Conservation (phyloP, 176 grass and related monocot species). For the Musa beccarii region DNA sequence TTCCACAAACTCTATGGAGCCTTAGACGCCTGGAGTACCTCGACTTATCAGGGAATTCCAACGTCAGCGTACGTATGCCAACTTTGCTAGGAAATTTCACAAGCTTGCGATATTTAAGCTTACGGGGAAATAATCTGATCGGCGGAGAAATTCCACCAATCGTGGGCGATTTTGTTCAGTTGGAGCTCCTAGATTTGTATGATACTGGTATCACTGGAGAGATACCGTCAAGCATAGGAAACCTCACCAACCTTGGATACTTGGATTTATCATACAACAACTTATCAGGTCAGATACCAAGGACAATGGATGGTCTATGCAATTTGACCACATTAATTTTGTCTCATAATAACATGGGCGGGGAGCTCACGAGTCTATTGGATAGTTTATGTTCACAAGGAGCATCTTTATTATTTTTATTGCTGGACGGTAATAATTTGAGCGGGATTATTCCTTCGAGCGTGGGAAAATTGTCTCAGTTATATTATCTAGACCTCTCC, state of each 20-base stretch:
- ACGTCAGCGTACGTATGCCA: too few relatives aligned
- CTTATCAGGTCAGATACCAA: background rate
- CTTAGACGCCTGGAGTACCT: background rate
- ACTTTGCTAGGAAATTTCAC: too few relatives aligned
- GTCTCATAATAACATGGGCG: background rate
- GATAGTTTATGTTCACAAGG: background rate
- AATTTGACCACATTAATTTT: background rate
- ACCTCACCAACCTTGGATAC: too few relatives aligned
- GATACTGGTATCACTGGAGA: background rate
- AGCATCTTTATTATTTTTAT: background rate
- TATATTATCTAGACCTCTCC: background rate
- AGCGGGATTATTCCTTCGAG: slow-evolving; percentile 12
- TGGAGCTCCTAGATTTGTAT: background rate
- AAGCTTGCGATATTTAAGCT: too few relatives aligned
- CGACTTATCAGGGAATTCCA: too few relatives aligned
- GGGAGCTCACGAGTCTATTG: background rate
- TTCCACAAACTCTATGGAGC: too few relatives aligned
- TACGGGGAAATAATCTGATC: too few relatives aligned
- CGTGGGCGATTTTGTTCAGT: too few relatives aligned
- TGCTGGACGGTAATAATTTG: background rate
- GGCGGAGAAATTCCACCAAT: too few relatives aligned
- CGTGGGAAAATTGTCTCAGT: background rate
- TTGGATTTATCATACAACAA: background rate
- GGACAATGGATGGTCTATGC: background rate
- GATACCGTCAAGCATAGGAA: slow-evolving; percentile 29